Base-by-base conservation (phyloP, 1,139 yeast genomes). In the Hemisphaericaspora xylofermentans region DNA sequence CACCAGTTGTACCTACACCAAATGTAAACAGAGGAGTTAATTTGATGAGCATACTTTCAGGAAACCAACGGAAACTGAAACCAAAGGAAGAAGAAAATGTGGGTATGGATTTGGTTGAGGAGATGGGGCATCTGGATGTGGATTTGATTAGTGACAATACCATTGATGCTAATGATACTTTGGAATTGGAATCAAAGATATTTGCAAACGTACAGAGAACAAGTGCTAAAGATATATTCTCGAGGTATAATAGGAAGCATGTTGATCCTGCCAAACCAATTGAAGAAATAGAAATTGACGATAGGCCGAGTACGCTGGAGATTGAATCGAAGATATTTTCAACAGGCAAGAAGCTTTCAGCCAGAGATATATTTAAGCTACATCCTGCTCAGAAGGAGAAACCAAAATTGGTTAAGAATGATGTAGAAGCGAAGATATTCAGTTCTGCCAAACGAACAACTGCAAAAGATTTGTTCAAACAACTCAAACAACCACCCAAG, bases 171-270 rank as follows among this genome's bases (percentile, higher is more conserved):
- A 40, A 40, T 14, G 22, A 28, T 10, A 36, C 46, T 2, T 10
- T 28, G 12, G 72, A 66, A 26, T 48, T 70, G 13, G 76, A 72
- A 46, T 54, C 56, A 46, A 66, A 64, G 48, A 57, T 69, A 13
- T 60, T 44, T 43, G 52, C 54, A 1, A 39, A 49, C 6, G 50
- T 54, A 0, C 57, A 56, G 33, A 42, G 66, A 0, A 58, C 64
- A 0, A 56, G 68, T 7, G 64, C 74, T 1, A 66, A 53, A 41
- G 68, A 68, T 32, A 48, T 70, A 19, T 56, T 68, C 27, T 44
- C 52, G 12, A 50, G 60, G 12, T 50, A 56, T 33, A 56, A 52
- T 21, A 21, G 6, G 6, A 21, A 6, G 24, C 6, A 21, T 6
- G 24, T 21, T 6, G 24, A 21, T n/a, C n/a, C n/a, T n/a, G n/a